phyloP scores from a whole-genome alignment of 495 filamentous ascomycete species.

The Penicillium canariense region DNA sequence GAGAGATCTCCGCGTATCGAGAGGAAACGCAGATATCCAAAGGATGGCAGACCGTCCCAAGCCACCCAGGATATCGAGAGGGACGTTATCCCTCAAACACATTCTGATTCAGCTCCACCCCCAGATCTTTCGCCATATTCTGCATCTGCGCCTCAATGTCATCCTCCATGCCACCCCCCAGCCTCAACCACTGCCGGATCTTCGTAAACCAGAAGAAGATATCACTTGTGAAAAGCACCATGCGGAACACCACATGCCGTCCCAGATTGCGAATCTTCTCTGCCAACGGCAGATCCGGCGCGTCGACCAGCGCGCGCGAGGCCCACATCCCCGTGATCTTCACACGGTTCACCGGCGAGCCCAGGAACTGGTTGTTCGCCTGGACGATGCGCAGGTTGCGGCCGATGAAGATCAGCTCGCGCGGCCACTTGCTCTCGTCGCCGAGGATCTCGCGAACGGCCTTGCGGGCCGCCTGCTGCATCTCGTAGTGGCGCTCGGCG shows the following conservation, averaged over 20 bases:
- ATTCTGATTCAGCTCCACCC: slow-evolving; percentile 82
- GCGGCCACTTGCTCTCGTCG: slow-evolving; percentile 90
- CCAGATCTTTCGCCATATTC: slow-evolving; percentile 83
- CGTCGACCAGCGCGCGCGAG: slow-evolving; percentile 70
- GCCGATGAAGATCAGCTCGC: slow-evolving; percentile 92
- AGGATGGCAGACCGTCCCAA: too few species aligned
- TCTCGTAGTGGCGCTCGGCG: slow-evolving; percentile 67
- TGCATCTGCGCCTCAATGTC: slow-evolving; percentile 85
- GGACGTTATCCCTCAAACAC: slow-evolving; percentile 74
- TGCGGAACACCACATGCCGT: slow-evolving; percentile 73
- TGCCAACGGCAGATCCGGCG: slow-evolving; percentile 53
- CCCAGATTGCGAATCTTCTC: slow-evolving; percentile 59
- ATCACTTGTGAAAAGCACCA: slow-evolving; percentile 76
- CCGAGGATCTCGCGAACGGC: slow-evolving; percentile 80
- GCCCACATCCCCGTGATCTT: slow-evolving; percentile 96
- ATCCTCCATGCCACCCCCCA: slow-evolving; percentile 88
- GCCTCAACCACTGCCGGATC: slow-evolving; percentile 67
- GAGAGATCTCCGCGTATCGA: background rate
- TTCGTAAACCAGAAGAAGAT: slow-evolving; percentile 78
- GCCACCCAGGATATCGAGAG: too few species aligned
- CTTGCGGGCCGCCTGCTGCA: slow-evolving; percentile 79
- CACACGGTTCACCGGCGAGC: slow-evolving; percentile 89
- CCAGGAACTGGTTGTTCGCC: slow-evolving; percentile 78
- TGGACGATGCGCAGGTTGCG: slow-evolving; percentile 93
- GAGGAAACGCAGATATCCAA: background rate